Conservation (phyloP, 345 rosid species). For the Eucalyptus erythrocorys region DNA sequence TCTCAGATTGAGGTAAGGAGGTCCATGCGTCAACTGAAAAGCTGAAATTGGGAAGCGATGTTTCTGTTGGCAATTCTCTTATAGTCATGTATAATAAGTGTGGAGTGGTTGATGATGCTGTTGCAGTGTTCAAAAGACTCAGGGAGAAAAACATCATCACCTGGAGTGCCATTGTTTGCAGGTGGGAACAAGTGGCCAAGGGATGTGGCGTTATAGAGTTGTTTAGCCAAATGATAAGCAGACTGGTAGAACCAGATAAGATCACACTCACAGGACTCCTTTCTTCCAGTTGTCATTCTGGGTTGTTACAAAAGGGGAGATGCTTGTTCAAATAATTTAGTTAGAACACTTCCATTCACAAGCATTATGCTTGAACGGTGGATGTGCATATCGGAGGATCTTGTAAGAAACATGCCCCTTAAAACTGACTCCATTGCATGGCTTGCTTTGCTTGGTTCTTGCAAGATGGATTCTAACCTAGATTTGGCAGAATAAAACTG, state of each 20-base stretch:
- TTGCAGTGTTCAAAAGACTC: no score
- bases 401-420: conserved; percentile 35
- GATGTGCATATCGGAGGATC: conserved; percentile 54
- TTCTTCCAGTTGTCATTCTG: conserved; percentile 50
- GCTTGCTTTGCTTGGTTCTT: conserved; percentile 71
- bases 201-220: no score
- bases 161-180: no score
- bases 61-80: no score
- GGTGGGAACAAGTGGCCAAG: no score
- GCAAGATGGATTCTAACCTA: conserved; percentile 42
- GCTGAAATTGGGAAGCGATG: no score
- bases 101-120: no score
- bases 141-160: no score
- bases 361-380: conserved; percentile 71
- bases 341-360: conserved; percentile 15
- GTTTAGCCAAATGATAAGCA: no score
- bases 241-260: conserved; percentile 31
- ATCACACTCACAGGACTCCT: conserved; percentile 37
- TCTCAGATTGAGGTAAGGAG: no score
- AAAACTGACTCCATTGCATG: conserved; percentile 40
- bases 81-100: no score
- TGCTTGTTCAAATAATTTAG: conserved; percentile 36
- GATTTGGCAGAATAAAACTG: conserved; percentile 62
- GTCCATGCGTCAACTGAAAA: no score
- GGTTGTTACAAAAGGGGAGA: conserved; percentile 52